phyloP scores from a whole-genome alignment of 768 basidiomycete genomes.

The Fomitopsis serialis region DNA sequence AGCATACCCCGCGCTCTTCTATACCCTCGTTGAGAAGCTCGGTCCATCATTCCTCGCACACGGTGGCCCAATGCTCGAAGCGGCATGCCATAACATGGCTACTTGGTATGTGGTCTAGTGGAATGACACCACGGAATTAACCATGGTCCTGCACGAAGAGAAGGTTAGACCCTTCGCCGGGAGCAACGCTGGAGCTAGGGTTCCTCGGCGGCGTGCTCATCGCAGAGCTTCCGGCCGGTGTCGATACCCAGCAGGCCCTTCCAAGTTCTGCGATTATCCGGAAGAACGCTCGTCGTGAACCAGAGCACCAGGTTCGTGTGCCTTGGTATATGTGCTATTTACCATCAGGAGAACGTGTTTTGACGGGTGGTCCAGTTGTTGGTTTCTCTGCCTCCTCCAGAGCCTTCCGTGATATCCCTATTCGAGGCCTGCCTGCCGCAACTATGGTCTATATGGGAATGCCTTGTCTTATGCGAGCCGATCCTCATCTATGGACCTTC shows the following conservation, averaged over 20 bases:
- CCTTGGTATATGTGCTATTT: neutral
- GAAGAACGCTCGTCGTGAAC: neutral
- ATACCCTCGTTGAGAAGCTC: conserved; percentile 58
- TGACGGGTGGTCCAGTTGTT: conserved; percentile 43
- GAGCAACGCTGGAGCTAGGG: conserved; percentile 68
- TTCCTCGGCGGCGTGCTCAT: conserved; percentile 76
- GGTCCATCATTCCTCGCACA: conserved; percentile 72
- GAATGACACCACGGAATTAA: conserved; percentile 7
- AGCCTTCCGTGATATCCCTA: conserved; percentile 51
- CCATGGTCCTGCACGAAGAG: conserved; percentile 32
- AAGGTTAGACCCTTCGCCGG: conserved; percentile 76
- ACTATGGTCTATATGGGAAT: conserved; percentile 91
- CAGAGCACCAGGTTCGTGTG: neutral
- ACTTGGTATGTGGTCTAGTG: conserved; percentile 50
- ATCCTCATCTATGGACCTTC: conserved; percentile 77
- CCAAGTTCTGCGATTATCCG: neutral
- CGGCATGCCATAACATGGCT: conserved; percentile 80
- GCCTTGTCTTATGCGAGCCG: conserved; percentile 85
- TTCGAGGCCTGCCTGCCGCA: conserved; percentile 63
- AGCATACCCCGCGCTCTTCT: conserved; percentile 78
- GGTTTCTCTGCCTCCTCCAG: conserved; percentile 55
- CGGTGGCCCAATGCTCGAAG: conserved; percentile 77
- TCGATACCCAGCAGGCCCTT: conserved; percentile 61
- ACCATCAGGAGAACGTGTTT: neutral
- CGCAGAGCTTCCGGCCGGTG: conserved; percentile 61